Evolutionary conservation across 116 monocot genomes (phyloP).

Genomic region (Dioscorea cayenensis): DNA sequence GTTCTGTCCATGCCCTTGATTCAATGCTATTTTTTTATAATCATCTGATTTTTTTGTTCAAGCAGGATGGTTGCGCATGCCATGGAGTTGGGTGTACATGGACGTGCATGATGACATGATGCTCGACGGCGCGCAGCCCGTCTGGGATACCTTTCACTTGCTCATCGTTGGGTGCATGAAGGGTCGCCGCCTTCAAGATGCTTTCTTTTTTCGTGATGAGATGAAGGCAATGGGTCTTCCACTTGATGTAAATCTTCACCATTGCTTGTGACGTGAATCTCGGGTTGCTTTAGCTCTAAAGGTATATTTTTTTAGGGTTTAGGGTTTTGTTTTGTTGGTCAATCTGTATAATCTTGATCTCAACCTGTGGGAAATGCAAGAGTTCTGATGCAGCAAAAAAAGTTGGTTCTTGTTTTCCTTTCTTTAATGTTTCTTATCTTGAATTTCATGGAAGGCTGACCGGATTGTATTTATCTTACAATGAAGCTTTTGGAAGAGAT

Average conservation of each 20-base stretch:
- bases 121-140: conserved; percentile 83
- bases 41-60: conserved; percentile 5
- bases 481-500: conserved; percentile 96
- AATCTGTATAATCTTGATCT: conserved; percentile 91
- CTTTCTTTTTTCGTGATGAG: conserved; percentile 83
- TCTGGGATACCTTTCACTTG: conserved; percentile 73
- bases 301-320: too few species aligned
- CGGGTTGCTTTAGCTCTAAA: not conserved
- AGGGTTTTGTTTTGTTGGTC: conserved; percentile 46
- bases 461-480: conserved; percentile 19
- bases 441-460: conserved; percentile 10
- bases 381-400: conserved; percentile 70
- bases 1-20: not conserved
- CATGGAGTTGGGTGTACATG: conserved; percentile 69
- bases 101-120: conserved; percentile 98
- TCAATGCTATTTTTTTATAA: conserved; percentile 3
- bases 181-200: conserved; percentile 80
- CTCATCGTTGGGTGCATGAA: conserved; percentile 90
- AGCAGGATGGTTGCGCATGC: conserved; percentile 90
- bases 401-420: conserved; percentile 17
- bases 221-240: conserved; percentile 87
- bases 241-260: conserved; percentile 55
- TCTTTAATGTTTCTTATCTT: conserved; percentile 4
- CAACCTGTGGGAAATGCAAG: conserved; percentile 89
- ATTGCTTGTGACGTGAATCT: not conserved